These are phyloP conservation scores for Chytriomyces sp. DNA, from an alignment of 192 early-diverging fungal genomes.

Conservation along the genomic window DNA sequence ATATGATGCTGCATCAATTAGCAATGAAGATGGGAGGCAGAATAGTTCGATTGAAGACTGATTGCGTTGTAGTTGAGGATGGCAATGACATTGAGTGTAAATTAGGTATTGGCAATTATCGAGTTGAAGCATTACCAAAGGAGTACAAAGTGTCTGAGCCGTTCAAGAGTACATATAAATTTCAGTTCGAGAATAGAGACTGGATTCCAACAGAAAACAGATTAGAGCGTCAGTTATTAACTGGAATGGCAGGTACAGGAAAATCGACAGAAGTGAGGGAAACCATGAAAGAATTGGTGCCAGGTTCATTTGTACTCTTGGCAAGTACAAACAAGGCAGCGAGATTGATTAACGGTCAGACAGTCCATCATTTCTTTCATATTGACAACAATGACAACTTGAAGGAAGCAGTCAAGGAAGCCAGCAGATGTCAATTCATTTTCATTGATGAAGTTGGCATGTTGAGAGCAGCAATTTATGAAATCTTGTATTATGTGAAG, in stretches of 20 bases:
- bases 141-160: constrained; percentile 1
- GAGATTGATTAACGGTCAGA: not conserved
- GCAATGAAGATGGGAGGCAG: not conserved
- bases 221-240: not conserved
- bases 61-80: constrained; percentile 3
- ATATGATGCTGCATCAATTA: constrained; percentile 7
- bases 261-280: not conserved
- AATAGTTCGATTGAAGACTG: not conserved
- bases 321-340: constrained; percentile 14
- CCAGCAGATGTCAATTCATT: not conserved
- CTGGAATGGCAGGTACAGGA: not conserved
- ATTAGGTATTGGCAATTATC: not conserved
- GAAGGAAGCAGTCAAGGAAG: not conserved
- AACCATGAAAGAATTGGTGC: not conserved
- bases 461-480: not conserved
- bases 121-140: not conserved
- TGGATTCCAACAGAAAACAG: not conserved
- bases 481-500: constrained; percentile 10
- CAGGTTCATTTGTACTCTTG: not conserved
- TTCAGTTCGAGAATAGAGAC: constrained; percentile 3
- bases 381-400: constrained; percentile 19
- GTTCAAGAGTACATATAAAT: not conserved
- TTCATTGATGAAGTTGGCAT: constrained; percentile 17
- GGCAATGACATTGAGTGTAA: constrained; percentile 6
- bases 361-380: constrained; percentile 1